Percentiles rank a stretch among this genome's conserved stretches.
Evolutionary conservation across 495 filamentous ascomycete genomes (phyloP).

Genomic region (Talaromyces borbonicus): DNA sequence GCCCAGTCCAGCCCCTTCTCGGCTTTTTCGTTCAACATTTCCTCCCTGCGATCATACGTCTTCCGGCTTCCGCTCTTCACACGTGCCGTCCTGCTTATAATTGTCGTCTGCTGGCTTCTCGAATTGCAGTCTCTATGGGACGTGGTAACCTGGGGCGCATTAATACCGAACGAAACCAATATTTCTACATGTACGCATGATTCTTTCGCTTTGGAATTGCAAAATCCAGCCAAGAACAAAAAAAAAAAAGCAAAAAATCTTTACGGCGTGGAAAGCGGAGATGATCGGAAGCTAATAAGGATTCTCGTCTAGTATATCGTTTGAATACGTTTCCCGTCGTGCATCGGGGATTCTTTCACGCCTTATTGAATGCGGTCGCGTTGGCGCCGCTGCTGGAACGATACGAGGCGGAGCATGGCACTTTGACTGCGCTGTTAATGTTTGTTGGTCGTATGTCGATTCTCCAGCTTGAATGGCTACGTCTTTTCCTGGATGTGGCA

Average conservation of each 20-base stretch:
- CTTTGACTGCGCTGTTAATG: slow-evolving; percentile 69
- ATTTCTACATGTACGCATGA: slow-evolving; percentile 60
- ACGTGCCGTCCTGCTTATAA: slow-evolving; percentile 57
- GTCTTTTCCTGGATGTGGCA: not conserved
- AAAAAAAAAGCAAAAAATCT: too few species aligned
- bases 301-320: slow-evolving; percentile 63
- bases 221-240: not conserved
- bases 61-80: slow-evolving; percentile 83
- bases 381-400: slow-evolving; percentile 77
- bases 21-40: slow-evolving; percentile 39
- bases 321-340: slow-evolving; percentile 89
- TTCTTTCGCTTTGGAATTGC: not conserved
- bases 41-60: slow-evolving; percentile 57
- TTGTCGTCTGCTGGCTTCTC: slow-evolving; percentile 57
- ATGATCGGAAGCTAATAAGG: not conserved
- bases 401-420: slow-evolving; percentile 91
- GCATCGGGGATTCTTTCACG: slow-evolving; percentile 70
- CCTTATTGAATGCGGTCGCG: slow-evolving; percentile 67
- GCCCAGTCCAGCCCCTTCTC: slow-evolving; percentile 25
- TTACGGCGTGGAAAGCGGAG: too few species aligned
- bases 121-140: slow-evolving; percentile 57
- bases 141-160: slow-evolving; percentile 60
- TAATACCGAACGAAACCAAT: slow-evolving; percentile 66
- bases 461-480: not conserved
- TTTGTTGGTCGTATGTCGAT: slow-evolving; percentile 78